Conservation (phyloP, 306 rosid species). For the Arachis stenosperma region DNA sequence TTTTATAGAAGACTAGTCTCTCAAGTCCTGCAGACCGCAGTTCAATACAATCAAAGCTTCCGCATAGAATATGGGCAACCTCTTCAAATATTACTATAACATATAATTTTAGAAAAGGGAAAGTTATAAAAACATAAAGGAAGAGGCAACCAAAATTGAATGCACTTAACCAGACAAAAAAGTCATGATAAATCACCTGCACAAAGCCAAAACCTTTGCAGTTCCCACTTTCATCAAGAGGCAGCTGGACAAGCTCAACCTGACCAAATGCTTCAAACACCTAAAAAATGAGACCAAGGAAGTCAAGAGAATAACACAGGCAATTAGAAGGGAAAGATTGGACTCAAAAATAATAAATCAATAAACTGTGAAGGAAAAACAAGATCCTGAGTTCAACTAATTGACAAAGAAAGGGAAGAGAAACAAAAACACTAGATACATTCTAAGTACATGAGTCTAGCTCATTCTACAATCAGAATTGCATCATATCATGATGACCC, state of each 20-base stretch:
- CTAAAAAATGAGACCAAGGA: conserved; percentile 43
- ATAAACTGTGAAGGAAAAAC: not conserved
- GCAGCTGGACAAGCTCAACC: conserved; percentile 94
- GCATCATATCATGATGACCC: conserved; percentile 20
- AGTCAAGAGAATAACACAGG: conserved; percentile 27
- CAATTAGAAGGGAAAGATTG: conserved; percentile 9
- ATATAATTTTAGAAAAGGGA: too few relatives aligned
- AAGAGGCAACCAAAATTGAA: not conserved
- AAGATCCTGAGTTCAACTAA: conserved; percentile 7
- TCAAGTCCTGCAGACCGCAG: not conserved
- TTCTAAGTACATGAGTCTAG: conserved; percentile 1
- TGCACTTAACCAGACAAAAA: conserved; percentile 22
- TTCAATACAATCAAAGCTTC: conserved; percentile 24
- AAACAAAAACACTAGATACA: conserved; percentile 9
- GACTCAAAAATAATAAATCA: conserved; percentile 2
- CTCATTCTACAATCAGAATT: conserved; percentile 19
- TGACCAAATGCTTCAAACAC: conserved; percentile 98
- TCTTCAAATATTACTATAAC: not conserved
- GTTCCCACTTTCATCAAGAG: conserved; percentile 82
- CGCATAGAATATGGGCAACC: conserved; percentile 27
- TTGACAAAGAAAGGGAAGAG: not conserved
- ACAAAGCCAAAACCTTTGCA: conserved; percentile 98
- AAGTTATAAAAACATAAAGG: not conserved
- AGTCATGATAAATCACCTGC: conserved; percentile 63
- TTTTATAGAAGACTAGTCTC: conserved; percentile 10